Base-by-base conservation (phyloP, 1,284 basidiomycete genomes). In the Sutorius eximius region DNA sequence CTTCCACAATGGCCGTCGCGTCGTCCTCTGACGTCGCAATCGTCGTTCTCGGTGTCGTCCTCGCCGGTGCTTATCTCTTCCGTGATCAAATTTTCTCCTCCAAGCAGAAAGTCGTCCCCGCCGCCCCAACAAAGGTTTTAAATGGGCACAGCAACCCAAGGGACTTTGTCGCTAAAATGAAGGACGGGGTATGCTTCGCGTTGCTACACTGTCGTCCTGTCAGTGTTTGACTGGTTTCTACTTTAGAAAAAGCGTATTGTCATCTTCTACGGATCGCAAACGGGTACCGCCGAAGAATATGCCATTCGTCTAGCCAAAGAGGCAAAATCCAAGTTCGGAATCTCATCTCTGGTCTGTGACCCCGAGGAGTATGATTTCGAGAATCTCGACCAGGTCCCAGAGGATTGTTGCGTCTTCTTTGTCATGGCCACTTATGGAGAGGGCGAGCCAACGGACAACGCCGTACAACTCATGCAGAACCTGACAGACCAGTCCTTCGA, bases 391-490 rank as follows among this genome's bases (percentile, higher is more conserved):
- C 81, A 89, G 70, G 71, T 98, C 34, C 93, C 96, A 3, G 86
- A 90, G 57, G 88, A 95, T 71, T 88, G 82, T 62, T 89, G 87
- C 40, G 92, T 87, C 56, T 84, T 97, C 72, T 98, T 99, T 70
- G 93, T 97, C 66, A 85, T 99, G 84, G 96, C 96, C 24, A 98
- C 96, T 13, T 99, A 99, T 68, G 96, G 96, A 59, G 96, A 99
- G 77, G 96, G 95, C 56, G 96, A 99, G 72, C 97, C 96, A 22
- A 99, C 96, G 18, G 96, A 99, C 74, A 99, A 99, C 70, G 93
- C 95, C n/a, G 93, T 97, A 34, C 85, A 87, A 59, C 84, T 99
- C 63, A 89, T 95, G 85, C 93, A 97, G 71, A 95, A 94, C 74
- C 70, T 99, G 58, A 82, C 87, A 61, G 94, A 96, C 65, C 83